phyloP scores from a whole-genome alignment of 2,329 filamentous ascomycete species.

The Pseudopyrenochaeta lycopersici region DNA sequence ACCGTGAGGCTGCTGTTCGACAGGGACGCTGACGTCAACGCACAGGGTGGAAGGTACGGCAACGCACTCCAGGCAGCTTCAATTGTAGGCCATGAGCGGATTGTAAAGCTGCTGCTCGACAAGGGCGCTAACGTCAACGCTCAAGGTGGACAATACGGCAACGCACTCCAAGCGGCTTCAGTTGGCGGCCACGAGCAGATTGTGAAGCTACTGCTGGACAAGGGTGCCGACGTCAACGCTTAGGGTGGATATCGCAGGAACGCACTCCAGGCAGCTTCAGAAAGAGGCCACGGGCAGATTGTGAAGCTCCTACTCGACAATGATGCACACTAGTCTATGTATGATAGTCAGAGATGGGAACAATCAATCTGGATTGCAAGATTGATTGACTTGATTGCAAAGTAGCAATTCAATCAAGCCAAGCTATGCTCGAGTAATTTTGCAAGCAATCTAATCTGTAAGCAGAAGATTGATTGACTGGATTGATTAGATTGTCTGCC shows the following conservation, averaged over 20 bases:
- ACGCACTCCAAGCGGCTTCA: not conserved
- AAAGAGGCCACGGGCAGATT: not conserved
- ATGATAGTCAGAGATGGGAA: no score
- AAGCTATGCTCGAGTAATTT: no score
- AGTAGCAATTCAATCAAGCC: no score
- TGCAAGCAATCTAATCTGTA: no score
- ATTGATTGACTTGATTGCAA: no score
- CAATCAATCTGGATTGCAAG: no score
- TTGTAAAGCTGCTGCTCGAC: not conserved
- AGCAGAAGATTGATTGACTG: no score
- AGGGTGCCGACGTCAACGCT: not conserved
- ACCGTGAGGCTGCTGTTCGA: not conserved
- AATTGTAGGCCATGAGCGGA: not conserved
- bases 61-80: not conserved
- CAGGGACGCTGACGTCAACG: not conserved
- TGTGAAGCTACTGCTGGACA: not conserved
- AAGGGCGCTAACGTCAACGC: constrained; percentile 1
- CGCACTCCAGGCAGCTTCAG: not conserved
- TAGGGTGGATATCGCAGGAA: no score
- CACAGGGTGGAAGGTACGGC: not conserved
- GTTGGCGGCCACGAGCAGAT: not conserved
- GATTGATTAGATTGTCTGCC: no score
- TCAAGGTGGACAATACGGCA: not conserved
- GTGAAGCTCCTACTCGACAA: not conserved
- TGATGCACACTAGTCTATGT: no score